A percentile compares a stretch with the other conserved stretches of the same genome.
These are phyloP conservation scores for Aspergillus latus DNA, from an alignment of 2,329 filamentous ascomycete genomes.

Conservation along the genomic window DNA sequence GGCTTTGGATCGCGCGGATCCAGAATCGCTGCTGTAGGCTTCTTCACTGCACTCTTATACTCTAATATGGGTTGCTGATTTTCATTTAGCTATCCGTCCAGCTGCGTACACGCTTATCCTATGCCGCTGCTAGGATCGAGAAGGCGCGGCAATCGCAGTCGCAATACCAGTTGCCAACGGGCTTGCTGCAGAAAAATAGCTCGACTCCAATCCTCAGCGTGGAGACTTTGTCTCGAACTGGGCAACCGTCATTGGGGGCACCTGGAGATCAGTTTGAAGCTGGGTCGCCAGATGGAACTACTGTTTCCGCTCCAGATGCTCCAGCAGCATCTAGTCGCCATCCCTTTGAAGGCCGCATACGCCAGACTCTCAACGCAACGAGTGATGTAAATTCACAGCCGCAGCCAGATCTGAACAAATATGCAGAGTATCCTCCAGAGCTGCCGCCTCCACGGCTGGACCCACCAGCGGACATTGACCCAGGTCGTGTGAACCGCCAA, in stretches of 20 bases:
- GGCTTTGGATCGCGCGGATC: constrained; percentile 68
- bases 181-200: constrained; percentile 68
- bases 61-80: background rate
- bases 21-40: constrained; percentile 72
- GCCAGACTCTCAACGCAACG: constrained; percentile 15
- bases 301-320: constrained; percentile 25
- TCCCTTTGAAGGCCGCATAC: constrained; percentile 11
- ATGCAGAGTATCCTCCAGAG: constrained; percentile 14
- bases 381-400: constrained; percentile 17
- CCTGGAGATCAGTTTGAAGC: constrained; percentile 22
- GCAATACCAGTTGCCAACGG: constrained; percentile 73
- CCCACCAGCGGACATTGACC: constrained; percentile 45
- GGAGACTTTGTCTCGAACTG: constrained; percentile 53
- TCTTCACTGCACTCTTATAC: background rate
- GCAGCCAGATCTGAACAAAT: constrained; percentile 20
- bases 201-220: constrained; percentile 57
- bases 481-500: constrained; percentile 30
- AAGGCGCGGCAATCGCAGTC: constrained; percentile 77
- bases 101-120: constrained; percentile 79
- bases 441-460: constrained; percentile 35
- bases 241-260: constrained; percentile 52
- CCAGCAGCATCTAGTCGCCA: constrained; percentile 17
- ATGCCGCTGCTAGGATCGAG: constrained; percentile 91
- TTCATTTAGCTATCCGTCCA: constrained; percentile 67
- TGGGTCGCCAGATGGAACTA: constrained; percentile 25